A percentile compares a stretch with the other conserved stretches of the same genome.
Evolutionary conservation across 768 basidiomycete genomes (phyloP).

Genomic region (Filobasidium wieringae): DNA sequence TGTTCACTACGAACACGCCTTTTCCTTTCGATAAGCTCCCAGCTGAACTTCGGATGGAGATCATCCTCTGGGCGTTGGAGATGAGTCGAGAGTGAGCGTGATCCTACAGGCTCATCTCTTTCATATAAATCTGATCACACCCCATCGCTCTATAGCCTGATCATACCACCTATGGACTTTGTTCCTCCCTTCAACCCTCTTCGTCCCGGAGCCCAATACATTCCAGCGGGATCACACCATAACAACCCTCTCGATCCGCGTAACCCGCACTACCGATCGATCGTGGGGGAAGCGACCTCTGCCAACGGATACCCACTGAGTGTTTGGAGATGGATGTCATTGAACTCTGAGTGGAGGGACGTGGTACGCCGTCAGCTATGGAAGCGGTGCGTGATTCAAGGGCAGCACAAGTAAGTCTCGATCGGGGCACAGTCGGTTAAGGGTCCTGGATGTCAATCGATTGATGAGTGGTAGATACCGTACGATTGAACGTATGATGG

Average conservation of each 20-base stretch:
- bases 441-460: background rate
- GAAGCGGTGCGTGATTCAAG: slow-evolving; percentile 14
- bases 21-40: slow-evolving; percentile 25
- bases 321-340: slow-evolving; percentile 23
- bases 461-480: slow-evolving; percentile 1
- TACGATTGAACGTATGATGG: slow-evolving; percentile 5
- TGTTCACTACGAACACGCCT: slow-evolving; percentile 21
- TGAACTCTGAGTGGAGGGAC: slow-evolving; percentile 25
- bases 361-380: slow-evolving; percentile 20
- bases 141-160: slow-evolving; percentile 13
- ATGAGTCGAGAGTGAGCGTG: slow-evolving; percentile 18
- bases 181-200: slow-evolving; percentile 11
- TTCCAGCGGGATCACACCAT: slow-evolving; percentile 11
- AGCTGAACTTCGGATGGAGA: slow-evolving; percentile 24
- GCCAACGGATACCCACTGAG: slow-evolving; percentile 28
- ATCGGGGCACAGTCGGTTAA: background rate
- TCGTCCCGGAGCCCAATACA: slow-evolving; percentile 3
- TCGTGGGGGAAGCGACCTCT: slow-evolving; percentile 20
- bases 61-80: slow-evolving; percentile 25
- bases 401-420: slow-evolving; percentile 9
- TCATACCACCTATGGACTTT: slow-evolving; percentile 19
- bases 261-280: slow-evolving; percentile 20
- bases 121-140: background rate
- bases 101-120: background rate
- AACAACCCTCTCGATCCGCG: slow-evolving; percentile 21